phyloP scores from a whole-genome alignment of 768 basidiomycete genomes.

The Arthromyces matolae region DNA sequence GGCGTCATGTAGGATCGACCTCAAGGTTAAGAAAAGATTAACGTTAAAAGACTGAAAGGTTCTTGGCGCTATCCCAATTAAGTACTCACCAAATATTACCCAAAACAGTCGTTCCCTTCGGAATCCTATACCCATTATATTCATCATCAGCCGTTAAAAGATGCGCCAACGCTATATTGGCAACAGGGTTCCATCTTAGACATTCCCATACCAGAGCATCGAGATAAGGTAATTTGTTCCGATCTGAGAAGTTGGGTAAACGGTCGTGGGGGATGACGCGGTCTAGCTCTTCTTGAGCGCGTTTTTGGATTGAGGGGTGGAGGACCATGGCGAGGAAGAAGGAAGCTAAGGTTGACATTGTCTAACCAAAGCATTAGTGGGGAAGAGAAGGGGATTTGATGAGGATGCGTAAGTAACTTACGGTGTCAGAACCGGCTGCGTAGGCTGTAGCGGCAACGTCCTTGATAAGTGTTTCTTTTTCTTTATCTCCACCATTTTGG shows the following conservation, averaged over 20 bases:
- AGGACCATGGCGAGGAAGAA: constrained; percentile 36
- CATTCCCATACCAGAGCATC: constrained; percentile 35
- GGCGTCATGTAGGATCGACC: constrained; percentile 8
- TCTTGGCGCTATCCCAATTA: too few species aligned
- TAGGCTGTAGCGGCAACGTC: constrained; percentile 12
- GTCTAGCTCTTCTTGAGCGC: constrained; percentile 39
- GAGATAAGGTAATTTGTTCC: constrained; percentile 33
- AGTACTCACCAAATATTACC: constrained; percentile 12
- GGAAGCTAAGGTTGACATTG: constrained; percentile 30
- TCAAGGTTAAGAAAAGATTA: not conserved
- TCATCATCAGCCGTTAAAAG: constrained; percentile 9
- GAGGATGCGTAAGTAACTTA: not conserved
- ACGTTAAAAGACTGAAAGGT: not conserved
- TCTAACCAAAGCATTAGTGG: constrained; percentile 19
- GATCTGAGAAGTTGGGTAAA: constrained; percentile 37
- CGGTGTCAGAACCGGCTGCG: constrained; percentile 13
- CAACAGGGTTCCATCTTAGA: constrained; percentile 29
- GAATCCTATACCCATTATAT: constrained; percentile 13
- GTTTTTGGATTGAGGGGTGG: constrained; percentile 34
- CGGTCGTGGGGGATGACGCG: constrained; percentile 31
- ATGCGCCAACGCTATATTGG: constrained; percentile 8
- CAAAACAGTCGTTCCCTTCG: constrained; percentile 12
- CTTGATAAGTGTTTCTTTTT: constrained; percentile 10
- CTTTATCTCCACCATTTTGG: not conserved
- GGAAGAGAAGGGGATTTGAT: not conserved